These are phyloP conservation scores for Botrytis byssoidea DNA, from an alignment of 2,329 filamentous ascomycete genomes.

Conservation along the genomic window DNA sequence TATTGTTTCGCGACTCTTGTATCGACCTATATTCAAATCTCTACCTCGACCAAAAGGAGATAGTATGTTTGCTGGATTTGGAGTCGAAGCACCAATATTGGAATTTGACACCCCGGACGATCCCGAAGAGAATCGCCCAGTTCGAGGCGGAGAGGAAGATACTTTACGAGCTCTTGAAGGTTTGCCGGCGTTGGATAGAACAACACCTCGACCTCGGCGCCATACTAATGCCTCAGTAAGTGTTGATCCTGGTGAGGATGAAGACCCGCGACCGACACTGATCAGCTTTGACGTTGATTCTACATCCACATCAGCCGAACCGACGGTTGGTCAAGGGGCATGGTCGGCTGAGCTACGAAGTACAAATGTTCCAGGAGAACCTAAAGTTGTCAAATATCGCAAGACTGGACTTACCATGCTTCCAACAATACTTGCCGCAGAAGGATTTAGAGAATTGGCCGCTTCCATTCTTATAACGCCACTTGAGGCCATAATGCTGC, in stretches of 20 bases:
- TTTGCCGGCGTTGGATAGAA: conserved; percentile 27
- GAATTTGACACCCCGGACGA: conserved; percentile 33
- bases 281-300: conserved; percentile 41
- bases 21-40: conserved; percentile 35
- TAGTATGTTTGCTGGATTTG: conserved; percentile 33
- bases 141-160: conserved; percentile 29
- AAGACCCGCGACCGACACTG: conserved; percentile 37
- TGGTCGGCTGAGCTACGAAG: conserved; percentile 41
- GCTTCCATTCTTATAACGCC: conserved; percentile 36
- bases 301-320: conserved; percentile 26
- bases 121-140: conserved; percentile 18
- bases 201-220: conserved; percentile 24
- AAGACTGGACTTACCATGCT: conserved; percentile 39
- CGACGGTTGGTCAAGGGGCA: conserved; percentile 29
- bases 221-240: conserved; percentile 31
- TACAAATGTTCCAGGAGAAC: conserved; percentile 35
- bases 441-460: conserved; percentile 36
- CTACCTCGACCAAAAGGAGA: conserved; percentile 37
- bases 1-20: conserved; percentile 31
- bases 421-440: conserved; percentile 37
- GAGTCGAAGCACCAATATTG: conserved; percentile 25
- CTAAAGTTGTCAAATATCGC: conserved; percentile 33
- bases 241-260: conserved; percentile 30
- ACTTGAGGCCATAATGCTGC: conserved; percentile 37
- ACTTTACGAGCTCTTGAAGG: conserved; percentile 39